phyloP scores from a whole-genome alignment of 2,329 filamentous ascomycete genomes.

The Zasmidium angulare region DNA sequence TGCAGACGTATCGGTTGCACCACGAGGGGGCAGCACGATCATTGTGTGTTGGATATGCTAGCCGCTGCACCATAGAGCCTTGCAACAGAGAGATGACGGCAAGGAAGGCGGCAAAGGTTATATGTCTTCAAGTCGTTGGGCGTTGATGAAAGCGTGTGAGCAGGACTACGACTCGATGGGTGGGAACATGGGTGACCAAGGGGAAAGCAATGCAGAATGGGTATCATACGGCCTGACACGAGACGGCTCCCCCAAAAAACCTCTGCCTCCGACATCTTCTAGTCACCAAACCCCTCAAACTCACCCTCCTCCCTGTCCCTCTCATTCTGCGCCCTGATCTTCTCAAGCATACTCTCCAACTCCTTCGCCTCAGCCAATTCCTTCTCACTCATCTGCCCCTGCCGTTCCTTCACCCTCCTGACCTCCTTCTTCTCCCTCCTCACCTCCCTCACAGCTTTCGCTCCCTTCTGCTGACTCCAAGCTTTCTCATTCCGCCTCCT shows the following conservation, averaged over 20 bases:
- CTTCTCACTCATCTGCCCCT: conserved; percentile 30
- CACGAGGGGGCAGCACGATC: neutral
- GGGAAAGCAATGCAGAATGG: neutral
- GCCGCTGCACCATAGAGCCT: neutral
- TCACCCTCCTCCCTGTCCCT: conserved; percentile 15
- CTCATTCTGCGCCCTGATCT: conserved; percentile 31
- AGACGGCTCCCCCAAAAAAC: too few relatives aligned
- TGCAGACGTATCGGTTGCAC: too few relatives aligned
- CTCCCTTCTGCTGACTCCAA: conserved; percentile 40
- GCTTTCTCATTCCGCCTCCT: conserved; percentile 35
- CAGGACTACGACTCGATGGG: too few relatives aligned
- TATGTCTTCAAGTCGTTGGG: too few relatives aligned
- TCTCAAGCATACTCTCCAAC: conserved; percentile 34
- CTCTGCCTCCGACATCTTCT: too few relatives aligned
- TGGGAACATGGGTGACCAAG: neutral
- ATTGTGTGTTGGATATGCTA: neutral
- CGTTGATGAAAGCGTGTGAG: too few relatives aligned
- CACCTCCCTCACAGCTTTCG: conserved; percentile 33
- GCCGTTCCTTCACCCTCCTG: conserved; percentile 32
- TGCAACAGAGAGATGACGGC: neutral
- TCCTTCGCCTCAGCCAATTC: conserved; percentile 33
- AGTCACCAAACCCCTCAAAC: conserved; percentile 27
- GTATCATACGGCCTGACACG: neutral
- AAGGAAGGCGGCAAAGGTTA: too few relatives aligned
- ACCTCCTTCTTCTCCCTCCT: conserved; percentile 37